Base-by-base conservation (phyloP, 768 basidiomycete genomes). In the Chalciporus chontae region DNA sequence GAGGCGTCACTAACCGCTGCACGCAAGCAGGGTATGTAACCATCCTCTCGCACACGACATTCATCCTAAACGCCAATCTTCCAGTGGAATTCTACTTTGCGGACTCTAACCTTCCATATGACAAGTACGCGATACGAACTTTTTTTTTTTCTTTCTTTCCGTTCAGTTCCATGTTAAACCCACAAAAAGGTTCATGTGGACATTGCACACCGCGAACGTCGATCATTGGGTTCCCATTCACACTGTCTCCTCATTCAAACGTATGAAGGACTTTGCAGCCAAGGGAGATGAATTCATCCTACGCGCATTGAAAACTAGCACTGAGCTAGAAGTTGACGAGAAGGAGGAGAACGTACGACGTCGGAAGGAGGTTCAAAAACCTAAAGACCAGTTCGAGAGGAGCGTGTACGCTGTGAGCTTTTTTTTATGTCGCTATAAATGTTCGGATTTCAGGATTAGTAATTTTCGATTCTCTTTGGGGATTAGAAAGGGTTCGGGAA, bases 31-130 rank as follows among this genome's bases (percentile, higher is more conserved):
- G 73, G 85, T 80, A 52, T 48, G 76, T 65, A 17, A 40, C 39
- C 32, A 8, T 13, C 4, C 26, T 51, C 37, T 40, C 18, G 17
- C 9, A 45, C 19, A 3, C 23, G 11, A 13, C 5, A 19, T 26
- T 39, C 48, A 14, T 17, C 18, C 31, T 49, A 1, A n/a, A 50
- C 40, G 36, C 45, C 29, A n/a, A 2, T 26, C 32, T 40, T 45
- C 39, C 31, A 96, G 94, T 95, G 61, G 90, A 94, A 65, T 97
- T 96, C 70, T 96, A 97, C 75, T 94, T 98, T 70, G 89, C 89
- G 45, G 93, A 95, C 69, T 80, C 92, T n/a, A 96, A 97, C 70
- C 79, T 98, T 46, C 94, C 94, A 1, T 93, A 81, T 56, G 90
- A 93, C 77, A 88, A 83, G 87, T 87, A 60, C 23, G 77, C 24